phyloP scores from a whole-genome alignment of 2,329 filamentous ascomycete species.

The Fusarium sp. region DNA sequence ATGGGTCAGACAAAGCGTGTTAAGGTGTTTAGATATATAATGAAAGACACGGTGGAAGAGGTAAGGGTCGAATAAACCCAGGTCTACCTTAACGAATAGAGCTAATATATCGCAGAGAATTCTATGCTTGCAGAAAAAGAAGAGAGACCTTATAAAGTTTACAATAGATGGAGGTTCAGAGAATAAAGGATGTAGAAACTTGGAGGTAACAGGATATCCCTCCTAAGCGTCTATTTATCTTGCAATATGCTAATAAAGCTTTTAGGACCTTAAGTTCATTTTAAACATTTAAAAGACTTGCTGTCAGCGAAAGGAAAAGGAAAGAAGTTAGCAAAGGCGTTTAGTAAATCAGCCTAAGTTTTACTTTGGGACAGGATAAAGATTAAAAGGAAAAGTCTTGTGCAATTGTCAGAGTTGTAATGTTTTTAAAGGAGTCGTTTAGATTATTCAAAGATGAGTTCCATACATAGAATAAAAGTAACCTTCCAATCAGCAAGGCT shows the following conservation, averaged over 20 bases:
- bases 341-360: too few species aligned
- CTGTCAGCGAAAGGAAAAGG: too few species aligned
- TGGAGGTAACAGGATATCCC: not conserved
- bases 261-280: not conserved
- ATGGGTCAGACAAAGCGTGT: not conserved
- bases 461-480: too few species aligned
- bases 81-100: too few species aligned
- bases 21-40: not conserved
- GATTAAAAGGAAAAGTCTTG: too few species aligned
- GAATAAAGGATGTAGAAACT: not conserved
- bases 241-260: rapidly evolving
- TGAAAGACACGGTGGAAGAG: not conserved
- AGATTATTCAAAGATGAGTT: too few species aligned
- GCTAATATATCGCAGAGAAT: not conserved
- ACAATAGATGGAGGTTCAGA: not conserved
- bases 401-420: too few species aligned
- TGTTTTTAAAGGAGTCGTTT: too few species aligned
- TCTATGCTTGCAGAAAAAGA: not conserved
- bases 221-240: not conserved
- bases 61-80: rapidly evolving
- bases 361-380: too few species aligned
- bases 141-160: not conserved
- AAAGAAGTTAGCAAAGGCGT: too few species aligned
- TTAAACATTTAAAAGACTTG: not conserved
- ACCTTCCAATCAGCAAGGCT: too few species aligned